A percentile compares a stretch with the other conserved stretches of the same genome.
Conservation (phyloP, 345 rosid species). For the Camelina hispida region DNA sequence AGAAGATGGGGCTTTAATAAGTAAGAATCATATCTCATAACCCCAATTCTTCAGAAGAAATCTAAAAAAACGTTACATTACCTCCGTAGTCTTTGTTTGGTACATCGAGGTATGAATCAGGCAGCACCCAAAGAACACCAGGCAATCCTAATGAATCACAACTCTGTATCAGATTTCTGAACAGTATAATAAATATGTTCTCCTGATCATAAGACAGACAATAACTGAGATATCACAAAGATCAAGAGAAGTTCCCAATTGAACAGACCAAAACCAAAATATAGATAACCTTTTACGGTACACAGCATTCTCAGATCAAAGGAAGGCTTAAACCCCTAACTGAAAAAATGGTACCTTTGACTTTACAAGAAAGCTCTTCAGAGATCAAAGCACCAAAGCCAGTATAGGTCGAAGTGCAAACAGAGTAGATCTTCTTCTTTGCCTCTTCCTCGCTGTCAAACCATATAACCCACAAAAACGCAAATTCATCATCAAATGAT, state of each 20-base stretch:
- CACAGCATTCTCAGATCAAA: background rate
- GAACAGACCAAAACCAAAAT: background rate
- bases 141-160: slow-evolving; percentile 61
- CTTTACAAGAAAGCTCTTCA: slow-evolving; percentile 90
- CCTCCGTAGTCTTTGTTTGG: slow-evolving; percentile 99
- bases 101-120: slow-evolving; percentile 95
- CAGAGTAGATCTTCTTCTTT: slow-evolving; percentile 96
- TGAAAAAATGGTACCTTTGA: slow-evolving; percentile 61
- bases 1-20: background rate
- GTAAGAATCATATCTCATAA: background rate
- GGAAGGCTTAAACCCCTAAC: too few relatives aligned
- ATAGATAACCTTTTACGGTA: background rate
- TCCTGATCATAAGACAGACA: background rate
- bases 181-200: background rate
- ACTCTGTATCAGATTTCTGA: background rate
- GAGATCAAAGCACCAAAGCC: slow-evolving; percentile 96
- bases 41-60: background rate
- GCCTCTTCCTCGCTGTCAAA: slow-evolving; percentile 87
- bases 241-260: background rate
- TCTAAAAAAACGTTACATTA: slow-evolving; percentile 33
- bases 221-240: background rate
- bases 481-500: slow-evolving; percentile 8
- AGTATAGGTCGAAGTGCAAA: slow-evolving; percentile 79
- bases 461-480: slow-evolving; percentile 11
- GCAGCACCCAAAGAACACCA: slow-evolving; percentile 95